Conservation (phyloP, 495 filamentous ascomycete genomes). For the Hypoxylon lienhwacheense region DNA sequence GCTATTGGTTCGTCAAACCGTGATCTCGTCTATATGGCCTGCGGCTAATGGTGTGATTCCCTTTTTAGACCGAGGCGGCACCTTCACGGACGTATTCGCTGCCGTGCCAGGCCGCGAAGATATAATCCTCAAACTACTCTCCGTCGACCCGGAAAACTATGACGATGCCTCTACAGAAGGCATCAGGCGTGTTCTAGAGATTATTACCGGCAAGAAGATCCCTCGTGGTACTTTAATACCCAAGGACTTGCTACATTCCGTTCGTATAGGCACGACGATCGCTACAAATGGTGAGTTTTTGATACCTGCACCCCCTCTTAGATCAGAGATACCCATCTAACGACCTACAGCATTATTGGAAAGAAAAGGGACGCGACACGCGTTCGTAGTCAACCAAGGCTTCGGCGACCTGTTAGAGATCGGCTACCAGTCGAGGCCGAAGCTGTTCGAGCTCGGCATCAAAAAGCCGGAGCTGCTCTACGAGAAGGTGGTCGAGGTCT, state of each 20-base stretch:
- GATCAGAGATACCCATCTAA: constrained; percentile 3
- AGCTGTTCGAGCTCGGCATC: constrained; percentile 81
- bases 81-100: constrained; percentile 72
- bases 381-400: constrained; percentile 86
- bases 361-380: constrained; percentile 90
- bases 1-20: constrained; percentile 24
- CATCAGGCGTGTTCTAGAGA: constrained; percentile 76
- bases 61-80: constrained; percentile 61
- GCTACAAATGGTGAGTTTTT: constrained; percentile 65
- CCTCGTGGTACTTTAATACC: constrained; percentile 67
- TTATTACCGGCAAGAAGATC: constrained; percentile 57
- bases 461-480: constrained; percentile 78
- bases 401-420: constrained; percentile 91
- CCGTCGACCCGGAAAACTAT: constrained; percentile 85
- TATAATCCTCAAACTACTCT: constrained; percentile 83
- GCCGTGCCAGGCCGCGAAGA: constrained; percentile 61
- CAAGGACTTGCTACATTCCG: constrained; percentile 64
- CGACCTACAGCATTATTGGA: constrained; percentile 64
- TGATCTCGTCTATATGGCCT: not conserved
- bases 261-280: constrained; percentile 88
- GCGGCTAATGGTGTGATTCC: constrained; percentile 11
- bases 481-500: constrained; percentile 72
- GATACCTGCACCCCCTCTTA: not conserved
- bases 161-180: constrained; percentile 88
- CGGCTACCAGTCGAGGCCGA: constrained; percentile 79